Conservation (phyloP, 2,329 filamentous ascomycete genomes). For the Colletotrichum zoysiae region DNA sequence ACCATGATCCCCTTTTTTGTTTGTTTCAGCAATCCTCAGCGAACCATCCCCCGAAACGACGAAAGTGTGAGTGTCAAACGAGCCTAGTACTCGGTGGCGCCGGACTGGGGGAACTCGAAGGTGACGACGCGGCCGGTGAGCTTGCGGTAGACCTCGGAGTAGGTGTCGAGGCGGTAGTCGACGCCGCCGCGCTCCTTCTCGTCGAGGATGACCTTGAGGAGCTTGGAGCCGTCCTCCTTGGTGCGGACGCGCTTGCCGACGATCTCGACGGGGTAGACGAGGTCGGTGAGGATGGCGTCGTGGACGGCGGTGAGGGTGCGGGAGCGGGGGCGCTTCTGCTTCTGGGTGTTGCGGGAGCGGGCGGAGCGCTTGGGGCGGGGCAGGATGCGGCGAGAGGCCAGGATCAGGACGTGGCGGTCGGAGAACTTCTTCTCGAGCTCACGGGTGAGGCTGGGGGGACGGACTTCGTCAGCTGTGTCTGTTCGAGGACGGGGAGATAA, state of each 20-base stretch:
- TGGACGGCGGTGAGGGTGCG: constrained; percentile 98
- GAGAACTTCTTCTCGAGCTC: constrained; percentile 99
- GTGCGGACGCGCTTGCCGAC: constrained; percentile 99
- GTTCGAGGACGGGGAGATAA: neutral
- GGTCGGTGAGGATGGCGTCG: constrained; percentile 97
- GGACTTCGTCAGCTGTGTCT: neutral
- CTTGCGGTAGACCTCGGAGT: constrained; percentile 99
- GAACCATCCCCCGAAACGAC: constrained; percentile 11
- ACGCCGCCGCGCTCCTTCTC: constrained; percentile 99
- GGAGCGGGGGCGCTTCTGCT: constrained; percentile 98
- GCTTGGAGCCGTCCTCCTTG: constrained; percentile 98
- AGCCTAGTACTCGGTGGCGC: constrained; percentile 80
- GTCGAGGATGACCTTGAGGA: constrained; percentile 98
- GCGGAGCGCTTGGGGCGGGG: constrained; percentile 98
- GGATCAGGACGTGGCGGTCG: constrained; percentile 99
- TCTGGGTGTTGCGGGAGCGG: constrained; percentile 95
- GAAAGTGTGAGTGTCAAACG: neutral
- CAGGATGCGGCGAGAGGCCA: constrained; percentile 98
- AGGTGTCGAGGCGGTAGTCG: constrained; percentile 99
- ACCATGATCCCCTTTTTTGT: constrained; percentile 40
- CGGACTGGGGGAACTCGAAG: constrained; percentile 97
- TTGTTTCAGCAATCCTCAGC: constrained; percentile 16
- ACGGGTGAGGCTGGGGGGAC: constrained; percentile 86
- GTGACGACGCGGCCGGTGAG: constrained; percentile 95
- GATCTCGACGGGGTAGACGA: constrained; percentile 99